Base-by-base conservation (phyloP, 768 basidiomycete species). In the Amanita exitialis region DNA sequence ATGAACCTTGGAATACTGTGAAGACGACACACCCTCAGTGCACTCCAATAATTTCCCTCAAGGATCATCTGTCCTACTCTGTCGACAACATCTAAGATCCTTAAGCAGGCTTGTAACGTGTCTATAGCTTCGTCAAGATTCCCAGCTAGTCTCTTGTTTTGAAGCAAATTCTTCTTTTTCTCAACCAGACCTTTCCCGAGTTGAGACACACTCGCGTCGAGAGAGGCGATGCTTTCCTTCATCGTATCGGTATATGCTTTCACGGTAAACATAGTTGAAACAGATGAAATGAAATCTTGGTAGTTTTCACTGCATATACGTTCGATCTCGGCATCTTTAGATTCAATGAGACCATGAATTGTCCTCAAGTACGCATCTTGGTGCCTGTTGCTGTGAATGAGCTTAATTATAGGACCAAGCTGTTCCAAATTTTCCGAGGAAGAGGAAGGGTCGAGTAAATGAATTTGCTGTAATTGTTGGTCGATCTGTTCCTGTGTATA, bases 61-160 rank as follows among this genome's bases (percentile, higher is more conserved):
- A 80, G 78, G 59, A 99, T 87, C 84, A 98, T 92, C 63, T 90
- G 82, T 30, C 89, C 83, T 45, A 98, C 91, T 39, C 92, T 82
- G 65, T 92, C 80, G 12, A 96, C 86, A 53, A 96, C 83, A 62
- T 99, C 96, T 56, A 99, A 70, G 4, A 98, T 82, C 53, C 92
- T 82, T 53, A 99, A 69, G 61, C 90, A 95, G 12, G 90, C 87
- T 66, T 98, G 94, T 10, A 98, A 69, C 6, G 90, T 90, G 63
- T 98, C 96, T 57, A 99, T 93, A 13, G 90, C 90, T 66, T 97
- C 93, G 66, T 99, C 96, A 38, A 99, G 74, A 66, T 98, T 94
- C 8, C 86, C 79, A 3, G 91, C 91, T 0, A 95, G 94, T 68
- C 90, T 90, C 70, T 89, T 90, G 13, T 87, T 84, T 64, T 95